Base-by-base conservation (phyloP, 768 basidiomycete species). In the Psilocybe subaeruginosa region DNA sequence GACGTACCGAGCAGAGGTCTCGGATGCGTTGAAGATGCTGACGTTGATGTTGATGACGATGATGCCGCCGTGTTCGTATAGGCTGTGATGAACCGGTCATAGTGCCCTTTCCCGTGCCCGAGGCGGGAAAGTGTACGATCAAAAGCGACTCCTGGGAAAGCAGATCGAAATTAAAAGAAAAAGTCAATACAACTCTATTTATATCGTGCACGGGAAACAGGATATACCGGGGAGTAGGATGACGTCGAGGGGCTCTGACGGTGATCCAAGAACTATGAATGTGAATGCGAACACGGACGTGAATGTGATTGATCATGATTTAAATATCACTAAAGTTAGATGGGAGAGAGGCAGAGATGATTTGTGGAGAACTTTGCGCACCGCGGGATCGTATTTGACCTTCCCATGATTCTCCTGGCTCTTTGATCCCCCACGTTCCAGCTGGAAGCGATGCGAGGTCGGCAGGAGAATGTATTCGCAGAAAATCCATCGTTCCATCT, bases 61-160 rank as follows among this genome's bases (percentile, higher is more conserved):
- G 27, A 51, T 30, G 50, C 27, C 50, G 50, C 7, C 11, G 29
- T 3, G 9, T 23, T 50, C 31, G 77, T 70, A 61, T 91, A 92
- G 0, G 78, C 71, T 2, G 85, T 73, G 37, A 93, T 77, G 73
- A 91, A 93, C 12, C 81, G 78, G 74, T 93, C 92, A 66, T 93
- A 93, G 74, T 90, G 92, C 5, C 92, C 92, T 72, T 90, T 93
- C 23, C 92, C 91, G 64, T 92, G 90, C 8, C 92, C 92, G 30
- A 93, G 80, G 31, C 92, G 86, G 51, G 85, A 85, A 56, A 88
- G 70, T 14, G 82, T 81, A 45, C 76, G 78, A 74, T 93, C 91
- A 65, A 93, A 93, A 8, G 88, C 92, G 50, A 93, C 82, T 46
- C 89, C 92, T 89, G 70, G 30, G 31, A 47, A 53, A 39, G 49